Evolutionary conservation across 2,329 filamentous ascomycete genomes (phyloP).

Genomic region (Dothideomycetes sp.): DNA sequence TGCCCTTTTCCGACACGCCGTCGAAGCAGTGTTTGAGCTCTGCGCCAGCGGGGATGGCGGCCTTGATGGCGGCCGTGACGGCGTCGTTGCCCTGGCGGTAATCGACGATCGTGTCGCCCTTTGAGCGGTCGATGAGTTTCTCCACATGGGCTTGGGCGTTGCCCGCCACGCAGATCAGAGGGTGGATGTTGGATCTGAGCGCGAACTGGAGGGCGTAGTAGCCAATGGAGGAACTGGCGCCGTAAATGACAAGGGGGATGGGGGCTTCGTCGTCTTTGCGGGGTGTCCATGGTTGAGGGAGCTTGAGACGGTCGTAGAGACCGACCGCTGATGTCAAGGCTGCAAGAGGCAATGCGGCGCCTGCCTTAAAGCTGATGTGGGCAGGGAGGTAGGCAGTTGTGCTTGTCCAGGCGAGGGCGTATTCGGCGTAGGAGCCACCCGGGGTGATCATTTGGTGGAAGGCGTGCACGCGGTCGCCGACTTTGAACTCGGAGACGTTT

Average conservation of each 20-base stretch:
- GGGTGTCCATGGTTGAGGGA: conserved; percentile 30
- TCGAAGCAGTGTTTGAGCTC: conserved; percentile 45
- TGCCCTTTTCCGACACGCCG: conserved; percentile 44
- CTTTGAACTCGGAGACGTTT: conserved; percentile 46
- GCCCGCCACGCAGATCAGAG: conserved; percentile 31
- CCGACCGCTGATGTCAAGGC: conserved; percentile 35
- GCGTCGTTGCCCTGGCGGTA: conserved; percentile 45
- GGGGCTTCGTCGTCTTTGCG: conserved; percentile 13
- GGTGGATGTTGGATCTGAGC: conserved; percentile 26
- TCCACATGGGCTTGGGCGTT: conserved; percentile 26
- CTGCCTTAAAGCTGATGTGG: conserved; percentile 39
- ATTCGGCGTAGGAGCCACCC: conserved; percentile 49
- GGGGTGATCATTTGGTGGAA: conserved; percentile 42
- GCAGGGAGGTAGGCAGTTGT: conserved; percentile 47
- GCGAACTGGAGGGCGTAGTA: conserved; percentile 31
- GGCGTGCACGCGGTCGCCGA: conserved; percentile 45
- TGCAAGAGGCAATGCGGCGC: conserved; percentile 34
- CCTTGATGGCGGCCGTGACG: conserved; percentile 34
- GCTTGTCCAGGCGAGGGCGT: conserved; percentile 44
- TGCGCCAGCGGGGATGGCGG: conserved; percentile 28
- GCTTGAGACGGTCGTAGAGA: conserved; percentile 30
- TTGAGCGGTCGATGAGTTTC: conserved; percentile 24
- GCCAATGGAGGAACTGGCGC: conserved; percentile 29
- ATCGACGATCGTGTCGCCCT: conserved; percentile 36
- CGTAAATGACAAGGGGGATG: conserved; percentile 26